phyloP scores from a whole-genome alignment of 1,284 basidiomycete species.

The Cryptococcus maquisensis region DNA sequence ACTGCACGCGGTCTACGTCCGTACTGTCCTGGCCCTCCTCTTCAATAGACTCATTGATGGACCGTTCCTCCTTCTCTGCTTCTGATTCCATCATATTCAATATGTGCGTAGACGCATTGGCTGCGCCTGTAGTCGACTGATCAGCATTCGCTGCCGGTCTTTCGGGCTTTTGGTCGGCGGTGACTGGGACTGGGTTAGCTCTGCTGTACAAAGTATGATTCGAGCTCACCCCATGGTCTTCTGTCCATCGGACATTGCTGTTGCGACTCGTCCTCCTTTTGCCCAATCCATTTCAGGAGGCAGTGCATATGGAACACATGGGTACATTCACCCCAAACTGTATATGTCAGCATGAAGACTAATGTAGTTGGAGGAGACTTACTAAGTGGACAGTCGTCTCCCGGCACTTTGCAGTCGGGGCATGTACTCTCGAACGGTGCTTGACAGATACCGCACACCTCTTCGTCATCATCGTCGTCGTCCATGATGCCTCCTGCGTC shows the following conservation, averaged over 20 bases:
- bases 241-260: slow-evolving; percentile 93
- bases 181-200: neutral
- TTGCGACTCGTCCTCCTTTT: slow-evolving; percentile 70
- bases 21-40: slow-evolving; percentile 12
- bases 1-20: slow-evolving; percentile 14
- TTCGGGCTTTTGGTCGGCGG: neutral
- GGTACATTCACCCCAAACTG: slow-evolving; percentile 89
- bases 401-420: slow-evolving; percentile 87
- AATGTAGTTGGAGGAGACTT: slow-evolving; percentile 37
- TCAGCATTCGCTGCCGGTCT: neutral
- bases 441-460: slow-evolving; percentile 91
- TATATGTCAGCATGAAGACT: neutral
- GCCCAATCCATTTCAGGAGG: slow-evolving; percentile 80
- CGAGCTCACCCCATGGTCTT: slow-evolving; percentile 72
- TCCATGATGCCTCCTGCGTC: slow-evolving; percentile 50
- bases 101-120: too few species aligned
- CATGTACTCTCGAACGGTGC: slow-evolving; percentile 88
- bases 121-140: neutral
- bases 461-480: slow-evolving; percentile 67
- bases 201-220: neutral
- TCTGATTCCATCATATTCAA: neutral
- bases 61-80: slow-evolving; percentile 1
- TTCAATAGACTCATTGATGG: slow-evolving; percentile 7
- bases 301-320: slow-evolving; percentile 96
- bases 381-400: slow-evolving; percentile 96